phyloP scores from a whole-genome alignment of 257 asterid genomes.

The Lycium ferocissimum region DNA sequence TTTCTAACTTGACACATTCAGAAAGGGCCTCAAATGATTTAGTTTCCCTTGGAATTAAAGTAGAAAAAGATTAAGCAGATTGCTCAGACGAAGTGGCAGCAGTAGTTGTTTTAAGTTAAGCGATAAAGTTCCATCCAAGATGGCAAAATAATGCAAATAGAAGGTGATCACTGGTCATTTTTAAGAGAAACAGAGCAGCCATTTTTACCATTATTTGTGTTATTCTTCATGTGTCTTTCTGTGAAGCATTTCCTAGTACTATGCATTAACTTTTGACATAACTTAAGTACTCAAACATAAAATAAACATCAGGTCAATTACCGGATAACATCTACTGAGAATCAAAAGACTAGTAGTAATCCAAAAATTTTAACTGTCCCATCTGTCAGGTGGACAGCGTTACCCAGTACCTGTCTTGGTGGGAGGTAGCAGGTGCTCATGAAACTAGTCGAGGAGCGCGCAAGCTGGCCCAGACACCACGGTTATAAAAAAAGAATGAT shows the following conservation, averaged over 20 bases:
- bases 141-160: conserved; percentile 16
- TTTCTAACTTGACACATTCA: background rate
- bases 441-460: too few species aligned
- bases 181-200: conserved; percentile 20
- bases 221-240: background rate
- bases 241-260: background rate
- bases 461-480: too few species aligned
- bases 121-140: background rate
- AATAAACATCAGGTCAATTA: conserved; percentile 2
- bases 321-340: background rate
- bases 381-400: too few species aligned
- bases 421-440: too few species aligned
- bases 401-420: too few species aligned
- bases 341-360: background rate
- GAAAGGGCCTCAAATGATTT: background rate
- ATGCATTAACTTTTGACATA: background rate
- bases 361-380: too few species aligned
- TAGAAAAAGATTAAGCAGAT: conserved; percentile 9
- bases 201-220: background rate
- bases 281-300: background rate
- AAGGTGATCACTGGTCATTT: background rate
- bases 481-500: too few species aligned
- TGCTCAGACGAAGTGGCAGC: background rate
- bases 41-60: background rate
- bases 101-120: background rate